Conservation (phyloP, 345 rosid genomes). For the Rhizophora mangle region DNA sequence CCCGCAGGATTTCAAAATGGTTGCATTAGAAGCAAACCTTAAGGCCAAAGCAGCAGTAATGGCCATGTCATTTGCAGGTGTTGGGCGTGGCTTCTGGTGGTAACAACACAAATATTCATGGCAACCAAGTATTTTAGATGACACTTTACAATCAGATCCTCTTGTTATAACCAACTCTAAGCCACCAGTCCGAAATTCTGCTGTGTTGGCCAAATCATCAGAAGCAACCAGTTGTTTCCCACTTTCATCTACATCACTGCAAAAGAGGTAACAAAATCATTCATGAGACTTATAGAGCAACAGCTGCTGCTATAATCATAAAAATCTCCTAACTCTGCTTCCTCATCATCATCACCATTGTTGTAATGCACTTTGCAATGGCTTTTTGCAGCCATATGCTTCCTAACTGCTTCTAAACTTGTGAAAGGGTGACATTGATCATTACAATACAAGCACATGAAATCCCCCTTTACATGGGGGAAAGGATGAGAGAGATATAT, state of each 20-base stretch:
- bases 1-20: too few relatives aligned
- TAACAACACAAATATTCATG: constrained; percentile 77
- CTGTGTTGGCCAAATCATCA: constrained; percentile 46
- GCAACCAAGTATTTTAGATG: constrained; percentile 69
- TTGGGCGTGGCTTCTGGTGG: constrained; percentile 86
- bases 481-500: too few relatives aligned
- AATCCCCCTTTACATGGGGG: constrained; percentile 74
- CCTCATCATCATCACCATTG: constrained; percentile 81
- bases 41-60: constrained; percentile 65
- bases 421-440: constrained; percentile 67
- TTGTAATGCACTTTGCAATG: constrained; percentile 95
- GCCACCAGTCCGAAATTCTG: constrained; percentile 62
- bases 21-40: constrained; percentile 39
- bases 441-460: constrained; percentile 81
- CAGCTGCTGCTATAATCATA: too few relatives aligned
- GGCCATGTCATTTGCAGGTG: constrained; percentile 47
- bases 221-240: constrained; percentile 71
- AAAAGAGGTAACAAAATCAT: not conserved
- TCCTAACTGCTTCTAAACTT: constrained; percentile 92
- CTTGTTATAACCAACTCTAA: constrained; percentile 77
- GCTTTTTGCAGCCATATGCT: constrained; percentile 89
- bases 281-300: constrained; percentile 50
- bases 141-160: constrained; percentile 42
- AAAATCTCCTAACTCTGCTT: constrained; percentile 90
- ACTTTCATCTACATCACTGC: constrained; percentile 69